Evolutionary conservation across 345 rosid species (phyloP), one percentile per base, ranked within the genome.

Genomic region (Eucalyptus caleyi): DNA sequence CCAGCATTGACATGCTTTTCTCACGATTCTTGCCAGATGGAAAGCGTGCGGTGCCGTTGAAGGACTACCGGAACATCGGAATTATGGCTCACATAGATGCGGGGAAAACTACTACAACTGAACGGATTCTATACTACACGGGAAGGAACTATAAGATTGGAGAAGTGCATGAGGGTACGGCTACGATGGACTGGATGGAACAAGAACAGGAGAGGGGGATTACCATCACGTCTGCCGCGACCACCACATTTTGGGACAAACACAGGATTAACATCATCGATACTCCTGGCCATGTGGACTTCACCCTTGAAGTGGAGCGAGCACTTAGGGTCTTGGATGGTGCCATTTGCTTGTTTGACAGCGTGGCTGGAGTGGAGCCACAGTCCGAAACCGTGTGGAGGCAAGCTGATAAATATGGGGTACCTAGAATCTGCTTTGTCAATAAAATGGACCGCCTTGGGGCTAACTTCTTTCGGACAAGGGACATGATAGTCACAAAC

Each of bases 131-230:
- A 30, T 98, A 89, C 92, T 98, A 97, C 89, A 97, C 99, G 1
- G 99, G 99, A 88, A 93, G 99, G 92, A 98, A 98, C 94, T 98
- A 98, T 92, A 98, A 98, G 91, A 98, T 98, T 44, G 99, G 99
- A 10, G 99, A 98, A 92, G 99, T 98, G 13, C 99, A 97, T 14
- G 99, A 98, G 91, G 99, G 98, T 85, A 98, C 99, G 7, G 99
- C 99, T 62, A 98, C 99, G 42, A 98, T 98, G 99, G 99, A 98
- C 90, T 98, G 99, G 99, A 98, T 98, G 99, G 99, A 98, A 89
- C 99, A 98, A 93, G 99, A 98, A 89, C 99, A 98, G 89, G 99
- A 98, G 91, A 95, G 99, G 94, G 99, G 99, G 90, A 97, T 98
- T 90, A 98, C 99, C 50, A 97, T 98, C 45, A 97, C 99, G 37